phyloP scores from a whole-genome alignment of 2,329 filamentous ascomycete genomes.

The Aspergillus viridinutans region DNA sequence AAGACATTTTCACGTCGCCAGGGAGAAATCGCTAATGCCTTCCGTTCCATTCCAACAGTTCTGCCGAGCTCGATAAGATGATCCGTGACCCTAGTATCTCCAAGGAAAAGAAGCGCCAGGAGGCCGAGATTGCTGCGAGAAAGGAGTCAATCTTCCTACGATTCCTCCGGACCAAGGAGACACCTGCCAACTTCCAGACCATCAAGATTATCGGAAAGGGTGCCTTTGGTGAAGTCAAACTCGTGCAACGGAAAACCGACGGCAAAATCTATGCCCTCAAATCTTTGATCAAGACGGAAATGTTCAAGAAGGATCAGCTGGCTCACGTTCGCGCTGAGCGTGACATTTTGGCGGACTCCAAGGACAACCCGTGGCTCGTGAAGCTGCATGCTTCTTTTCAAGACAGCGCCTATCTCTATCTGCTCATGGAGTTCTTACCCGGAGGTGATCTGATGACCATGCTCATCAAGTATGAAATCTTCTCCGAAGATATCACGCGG shows the following conservation, averaged over 20 bases:
- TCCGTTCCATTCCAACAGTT: slow-evolving; percentile 50
- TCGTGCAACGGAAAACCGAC: slow-evolving; percentile 93
- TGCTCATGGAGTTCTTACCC: slow-evolving; percentile 98
- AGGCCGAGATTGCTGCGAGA: slow-evolving; percentile 77
- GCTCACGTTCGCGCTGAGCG: slow-evolving; percentile 96
- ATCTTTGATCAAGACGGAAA: slow-evolving; percentile 96
- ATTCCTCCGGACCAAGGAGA: slow-evolving; percentile 89
- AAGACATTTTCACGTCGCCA: no score
- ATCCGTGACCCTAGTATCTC: slow-evolving; percentile 72
- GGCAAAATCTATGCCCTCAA: slow-evolving; percentile 98
- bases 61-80: slow-evolving; percentile 85
- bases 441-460: slow-evolving; percentile 99
- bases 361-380: slow-evolving; percentile 98
- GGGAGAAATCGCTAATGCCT: not conserved
- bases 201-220: slow-evolving; percentile 99
- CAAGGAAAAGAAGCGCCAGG: slow-evolving; percentile 72
- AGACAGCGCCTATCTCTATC: slow-evolving; percentile 92
- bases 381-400: slow-evolving; percentile 99
- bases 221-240: slow-evolving; percentile 95
- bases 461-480: slow-evolving; percentile 99
- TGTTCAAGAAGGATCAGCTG: slow-evolving; percentile 99
- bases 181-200: slow-evolving; percentile 89
- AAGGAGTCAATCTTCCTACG: slow-evolving; percentile 91
- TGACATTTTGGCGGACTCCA: slow-evolving; percentile 92
- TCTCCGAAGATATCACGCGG: slow-evolving; percentile 95